Conservation (phyloP, 805 yeast species). For the Metschnikowia drakensbergensis region DNA sequence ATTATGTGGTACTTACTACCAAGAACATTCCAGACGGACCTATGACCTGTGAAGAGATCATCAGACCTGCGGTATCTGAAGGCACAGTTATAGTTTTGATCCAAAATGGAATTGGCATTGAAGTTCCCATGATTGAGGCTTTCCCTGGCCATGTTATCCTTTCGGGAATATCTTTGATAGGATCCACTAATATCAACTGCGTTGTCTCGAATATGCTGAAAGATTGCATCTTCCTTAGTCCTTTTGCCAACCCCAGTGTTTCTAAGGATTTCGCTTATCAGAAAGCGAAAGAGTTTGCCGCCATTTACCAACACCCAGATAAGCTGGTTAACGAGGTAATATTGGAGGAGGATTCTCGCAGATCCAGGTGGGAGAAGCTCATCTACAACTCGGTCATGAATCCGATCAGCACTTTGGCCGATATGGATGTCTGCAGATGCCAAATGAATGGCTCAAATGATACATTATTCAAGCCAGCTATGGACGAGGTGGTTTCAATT, state of each 20-base stretch:
- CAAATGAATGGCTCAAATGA: conserved; percentile 34
- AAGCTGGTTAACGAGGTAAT: conserved; percentile 22
- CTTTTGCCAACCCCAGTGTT: conserved; percentile 37
- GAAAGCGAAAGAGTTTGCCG: conserved; percentile 22
- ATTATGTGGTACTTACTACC: conserved; percentile 32
- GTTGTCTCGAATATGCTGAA: conserved; percentile 46
- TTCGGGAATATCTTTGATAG: conserved; percentile 64
- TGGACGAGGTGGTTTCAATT: conserved; percentile 60
- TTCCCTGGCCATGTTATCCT: conserved; percentile 50
- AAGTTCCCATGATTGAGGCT: conserved; percentile 47
- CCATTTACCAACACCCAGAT: conserved; percentile 27
- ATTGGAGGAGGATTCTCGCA: conserved; percentile 28
- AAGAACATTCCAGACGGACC: conserved; percentile 32
- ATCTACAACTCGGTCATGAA: conserved; percentile 35
- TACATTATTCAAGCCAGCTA: conserved; percentile 48
- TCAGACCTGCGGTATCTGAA: conserved; percentile 24
- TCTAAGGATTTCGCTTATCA: conserved; percentile 12
- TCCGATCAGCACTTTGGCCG: conserved; percentile 32
- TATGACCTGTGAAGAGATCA: conserved; percentile 40
- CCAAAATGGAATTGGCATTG: conserved; percentile 67
- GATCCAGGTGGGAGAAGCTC: conserved; percentile 39
- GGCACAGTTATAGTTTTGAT: conserved; percentile 51
- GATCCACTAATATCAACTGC: conserved; percentile 52
- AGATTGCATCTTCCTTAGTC: conserved; percentile 51
- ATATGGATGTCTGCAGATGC: conserved; percentile 33